Base-by-base conservation (phyloP, 2,329 filamentous ascomycete species). In the Botrytis porri region DNA sequence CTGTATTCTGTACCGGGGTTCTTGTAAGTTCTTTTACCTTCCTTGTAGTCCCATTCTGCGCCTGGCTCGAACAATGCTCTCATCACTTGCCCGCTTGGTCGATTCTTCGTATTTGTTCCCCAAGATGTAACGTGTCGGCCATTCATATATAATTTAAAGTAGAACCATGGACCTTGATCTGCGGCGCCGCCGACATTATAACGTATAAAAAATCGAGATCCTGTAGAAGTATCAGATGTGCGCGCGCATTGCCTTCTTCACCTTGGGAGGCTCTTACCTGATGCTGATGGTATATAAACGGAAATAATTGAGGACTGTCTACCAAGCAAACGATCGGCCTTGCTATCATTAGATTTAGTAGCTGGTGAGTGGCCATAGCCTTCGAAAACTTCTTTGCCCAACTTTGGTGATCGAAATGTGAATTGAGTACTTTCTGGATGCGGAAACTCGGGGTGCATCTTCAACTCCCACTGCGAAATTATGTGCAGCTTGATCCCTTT, bases 101-200 rank as follows among this genome's bases (percentile, higher is more conserved):
- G 79, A 5, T 75, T 76, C 22, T 77, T 77, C 25, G 84, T 79
- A 72, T 87, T 82, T 32, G 85, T 82, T 3, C 88, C 87, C 84
- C 87, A 90, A 4, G 84, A 85, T 4, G 85, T 82, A n/a, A 86
- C 81, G 29, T 83, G 82, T 25, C 84, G 83, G 25, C 86, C 86
- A 75, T 90, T 89, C 78, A 89, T 84, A 72, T 82, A 82, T 70
- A 89, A 79, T 76, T 86, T 88, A 80, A 89, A 89, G 80, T 86
- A 87, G 16, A 88, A 78, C 75, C 83, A 85, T 70, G 78, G 29
- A 78, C 81, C 3, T 81, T 81, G 2, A 79, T 76, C 61, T 79
- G 80, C 64, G n/a, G 72, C 72, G 45, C 78, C 74, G 1, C 74
- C 60, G 74, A 89, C 77, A 9, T 78, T 78, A 77, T 88, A 89